phyloP scores from a whole-genome alignment of 768 basidiomycete genomes.

The Amanita thiersii region DNA sequence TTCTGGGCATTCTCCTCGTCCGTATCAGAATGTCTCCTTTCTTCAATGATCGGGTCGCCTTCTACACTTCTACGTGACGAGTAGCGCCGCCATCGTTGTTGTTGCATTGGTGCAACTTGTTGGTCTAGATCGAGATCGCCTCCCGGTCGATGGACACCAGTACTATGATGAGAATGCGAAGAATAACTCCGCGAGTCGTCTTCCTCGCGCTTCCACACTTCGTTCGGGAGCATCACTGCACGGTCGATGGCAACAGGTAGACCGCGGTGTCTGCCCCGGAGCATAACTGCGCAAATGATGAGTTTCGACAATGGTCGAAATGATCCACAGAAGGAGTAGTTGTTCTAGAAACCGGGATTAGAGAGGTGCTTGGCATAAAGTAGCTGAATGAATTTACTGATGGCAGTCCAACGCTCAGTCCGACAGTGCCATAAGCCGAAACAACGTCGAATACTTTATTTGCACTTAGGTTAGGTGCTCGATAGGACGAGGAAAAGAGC shows the following conservation, averaged over 20 bases:
- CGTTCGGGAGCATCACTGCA: conserved; percentile 73
- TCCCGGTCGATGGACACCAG: too few relatives aligned
- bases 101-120: too few relatives aligned
- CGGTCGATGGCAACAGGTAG: conserved; percentile 85
- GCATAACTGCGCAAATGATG: conserved; percentile 82
- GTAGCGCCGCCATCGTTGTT: background rate
- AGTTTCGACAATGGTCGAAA: conserved; percentile 81
- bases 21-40: background rate
- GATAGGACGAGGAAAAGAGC: conserved; percentile 16
- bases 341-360: conserved; percentile 39
- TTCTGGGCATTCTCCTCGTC: background rate
- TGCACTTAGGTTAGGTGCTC: background rate
- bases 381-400: conserved; percentile 23
- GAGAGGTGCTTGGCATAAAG: background rate
- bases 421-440: conserved; percentile 85
- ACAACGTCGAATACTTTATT: conserved; percentile 77
- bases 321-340: conserved; percentile 75
- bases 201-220: conserved; percentile 29
- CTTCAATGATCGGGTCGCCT: background rate
- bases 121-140: too few relatives aligned
- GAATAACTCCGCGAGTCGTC: conserved; percentile 7
- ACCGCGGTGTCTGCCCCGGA: conserved; percentile 88
- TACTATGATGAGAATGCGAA: background rate
- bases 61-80: background rate
- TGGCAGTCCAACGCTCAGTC: conserved; percentile 85